Conservation (phyloP, 1,284 basidiomycete genomes). For the Cerrena zonata region DNA sequence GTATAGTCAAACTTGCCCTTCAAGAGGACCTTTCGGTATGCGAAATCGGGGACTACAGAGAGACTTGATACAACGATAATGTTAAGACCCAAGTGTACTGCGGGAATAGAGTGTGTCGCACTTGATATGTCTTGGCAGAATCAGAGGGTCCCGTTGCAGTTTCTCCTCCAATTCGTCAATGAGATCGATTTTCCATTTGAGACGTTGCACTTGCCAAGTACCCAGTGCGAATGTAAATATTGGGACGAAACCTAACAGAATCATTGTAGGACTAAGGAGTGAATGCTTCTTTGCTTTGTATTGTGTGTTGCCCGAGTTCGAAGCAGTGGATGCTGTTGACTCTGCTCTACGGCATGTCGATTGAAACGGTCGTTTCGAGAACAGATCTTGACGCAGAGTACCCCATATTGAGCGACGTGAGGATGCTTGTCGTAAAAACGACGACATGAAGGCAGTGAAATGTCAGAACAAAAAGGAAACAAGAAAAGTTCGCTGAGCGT, state of each 20-base stretch:
- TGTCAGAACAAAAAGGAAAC: neutral
- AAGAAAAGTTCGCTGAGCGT: no score
- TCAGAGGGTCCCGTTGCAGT: conserved; percentile 73
- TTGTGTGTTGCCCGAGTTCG: conserved; percentile 19
- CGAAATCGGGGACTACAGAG: conserved; percentile 76
- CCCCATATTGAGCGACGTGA: neutral
- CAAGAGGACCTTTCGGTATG: conserved; percentile 79
- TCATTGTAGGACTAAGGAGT: conserved; percentile 66
- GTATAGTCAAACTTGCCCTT: conserved; percentile 73
- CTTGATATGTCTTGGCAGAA: conserved; percentile 84
- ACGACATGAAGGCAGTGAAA: neutral
- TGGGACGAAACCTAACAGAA: conserved; percentile 82
- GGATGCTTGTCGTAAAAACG: neutral
- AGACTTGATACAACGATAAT: conserved; percentile 33
- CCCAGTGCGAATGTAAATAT: conserved; percentile 89
- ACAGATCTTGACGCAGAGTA: neutral
- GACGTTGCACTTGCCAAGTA: conserved; percentile 86
- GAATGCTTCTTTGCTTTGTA: conserved; percentile 55
- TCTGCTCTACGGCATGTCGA: neutral
- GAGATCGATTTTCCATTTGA: conserved; percentile 91
- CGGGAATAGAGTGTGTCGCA: conserved; percentile 34
- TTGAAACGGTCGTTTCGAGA: neutral
- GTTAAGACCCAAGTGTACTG: conserved; percentile 12
- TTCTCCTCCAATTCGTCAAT: conserved; percentile 95
- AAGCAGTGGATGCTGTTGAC: conserved; percentile 12